Evolutionary conservation across 176 grass and related monocot genomes (phyloP), one percentile per base, ranked within the genome.

Genomic region (Zea luxurians): DNA sequence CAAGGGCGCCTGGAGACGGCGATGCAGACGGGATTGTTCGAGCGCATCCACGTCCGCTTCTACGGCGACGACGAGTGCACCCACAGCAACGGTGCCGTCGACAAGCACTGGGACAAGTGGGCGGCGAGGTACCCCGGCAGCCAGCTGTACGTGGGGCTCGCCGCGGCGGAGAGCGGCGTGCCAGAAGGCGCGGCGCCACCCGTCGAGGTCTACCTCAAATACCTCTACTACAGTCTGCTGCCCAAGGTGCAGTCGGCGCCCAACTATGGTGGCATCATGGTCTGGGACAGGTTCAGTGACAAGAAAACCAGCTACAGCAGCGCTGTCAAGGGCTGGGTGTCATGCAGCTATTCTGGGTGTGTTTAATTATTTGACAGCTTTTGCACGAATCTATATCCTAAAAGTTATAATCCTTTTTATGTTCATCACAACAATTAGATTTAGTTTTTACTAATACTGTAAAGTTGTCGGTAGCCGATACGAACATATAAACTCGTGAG

Each of bases 1-100:
- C 89, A 94, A 61, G 0, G 37, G 6, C 75, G 43, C 9, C 41
- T 78, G 2, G 70, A 64, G n/a, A 11, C 6, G 27, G 89, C 89
- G 21, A 68, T 91, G 0, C 12, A 47, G 4, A 91, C 86, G 10
- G 81, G 74, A 10, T 58, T 85, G 0, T 95, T 95, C 37, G 78
- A 87, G 70, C 90, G 84, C 37, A 62, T 95, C 37, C 90, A 88
- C 84, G 89, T 91, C 1, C 54, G 88, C 3, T 91, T 95, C 81
- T 95, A 87, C 80, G 90, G 85, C 64, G 76, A 89, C 71, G 55
- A 57, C 0, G 43, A 21, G 1, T 95, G 89, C 76, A 17, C 88
- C 35, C 82, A 78, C 37, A 53, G 27, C 34, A 18, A 10, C 17
- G 76, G 1, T 2, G 77, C 48, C 0, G 38, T 43, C 1, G 77